Evolutionary conservation across 208 protist genomes (phyloP), one percentile per base, ranked within the genome.

Genomic region (Acanthamoeba rhysodes): DNA sequence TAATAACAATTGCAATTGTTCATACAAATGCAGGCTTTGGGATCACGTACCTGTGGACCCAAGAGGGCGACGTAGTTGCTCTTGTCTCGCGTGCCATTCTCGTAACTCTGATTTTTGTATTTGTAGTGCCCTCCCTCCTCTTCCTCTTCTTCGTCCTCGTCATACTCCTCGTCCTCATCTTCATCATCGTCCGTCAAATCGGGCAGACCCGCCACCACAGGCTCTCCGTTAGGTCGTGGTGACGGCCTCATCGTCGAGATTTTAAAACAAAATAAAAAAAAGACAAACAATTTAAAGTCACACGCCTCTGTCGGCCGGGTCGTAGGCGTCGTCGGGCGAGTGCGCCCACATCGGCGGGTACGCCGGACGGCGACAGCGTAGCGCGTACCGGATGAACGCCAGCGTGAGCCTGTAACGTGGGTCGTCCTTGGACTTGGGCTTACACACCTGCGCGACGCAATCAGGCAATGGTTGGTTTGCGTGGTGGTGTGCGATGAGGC

Each of bases 71-170:
- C 72, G n/a, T 80, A 80, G 10, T 80, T 80, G 72, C 72, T 80
- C 10, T 80, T 80, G 18, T 45, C n/a, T 9, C 72, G 72, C 29
- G 72, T 80, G 14, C 72, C 72, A 29, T 80, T 80, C 45, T 80
- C 72, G 72, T 80, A 80, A 45, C 72, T 80, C 72, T 80, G 72
- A 48, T 80, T 80, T 80, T 80, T 80, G 72, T 80, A 80, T 29
- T 48, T 68, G 62, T 68, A 68, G 62, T 68, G 72, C 22, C 72
- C 68, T 16, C 32, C 68, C 27, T 76, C 68, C n/a, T 76, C 68
- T n/a, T 29, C 68, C 27, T 41, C 68, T 2, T 76, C 32, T 16
- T 76, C 68, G 0, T 76, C 68, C 12, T 76, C 16, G 14, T 41
- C 32, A 2, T 76, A 16, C n/a, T 76, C 68, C 12, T 76, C 68